Conservation (phyloP, 2,329 filamentous ascomycete species). For the Ascochyta pisi region DNA sequence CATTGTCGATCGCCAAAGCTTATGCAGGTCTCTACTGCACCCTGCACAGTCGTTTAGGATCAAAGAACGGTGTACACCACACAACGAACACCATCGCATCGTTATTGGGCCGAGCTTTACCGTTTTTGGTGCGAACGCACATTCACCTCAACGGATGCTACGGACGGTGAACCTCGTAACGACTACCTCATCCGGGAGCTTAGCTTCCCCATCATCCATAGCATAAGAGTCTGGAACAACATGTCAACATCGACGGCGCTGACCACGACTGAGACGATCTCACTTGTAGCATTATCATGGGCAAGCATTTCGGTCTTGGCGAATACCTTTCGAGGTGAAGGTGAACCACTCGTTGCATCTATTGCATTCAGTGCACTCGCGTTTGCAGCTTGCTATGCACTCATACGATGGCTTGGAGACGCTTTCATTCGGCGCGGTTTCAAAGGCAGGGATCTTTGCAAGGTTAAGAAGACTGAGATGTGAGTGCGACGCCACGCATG, state of each 20-base stretch:
- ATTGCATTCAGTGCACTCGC: constrained; percentile 85
- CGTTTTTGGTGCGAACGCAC: constrained; percentile 11
- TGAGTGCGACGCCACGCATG: constrained; percentile 48
- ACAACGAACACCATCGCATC: not conserved
- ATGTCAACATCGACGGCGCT: constrained; percentile 47
- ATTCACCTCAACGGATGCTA: constrained; percentile 11
- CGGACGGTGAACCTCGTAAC: constrained; percentile 7
- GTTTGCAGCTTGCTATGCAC: constrained; percentile 80
- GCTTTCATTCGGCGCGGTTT: constrained; percentile 88
- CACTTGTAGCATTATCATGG: constrained; percentile 68
- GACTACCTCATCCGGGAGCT: constrained; percentile 15
- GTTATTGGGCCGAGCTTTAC: constrained; percentile 4
- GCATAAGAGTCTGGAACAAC: constrained; percentile 8
- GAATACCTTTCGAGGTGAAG: constrained; percentile 82
- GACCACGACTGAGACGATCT: constrained; percentile 62
- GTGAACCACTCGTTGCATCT: constrained; percentile 87
- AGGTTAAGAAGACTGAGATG: constrained; percentile 76
- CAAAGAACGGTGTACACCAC: constrained; percentile 5
- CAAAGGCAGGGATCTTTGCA: constrained; percentile 89
- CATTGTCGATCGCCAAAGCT: constrained; percentile 18
- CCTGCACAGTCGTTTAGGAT: constrained; percentile 8
- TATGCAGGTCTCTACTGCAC: constrained; percentile 11
- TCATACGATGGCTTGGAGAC: constrained; percentile 92
- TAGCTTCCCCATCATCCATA: constrained; percentile 19
- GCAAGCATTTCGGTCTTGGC: constrained; percentile 75